Evolutionary conservation across 306 rosid genomes (phyloP).

Genomic region (Oxytropis ochrocephala): DNA sequence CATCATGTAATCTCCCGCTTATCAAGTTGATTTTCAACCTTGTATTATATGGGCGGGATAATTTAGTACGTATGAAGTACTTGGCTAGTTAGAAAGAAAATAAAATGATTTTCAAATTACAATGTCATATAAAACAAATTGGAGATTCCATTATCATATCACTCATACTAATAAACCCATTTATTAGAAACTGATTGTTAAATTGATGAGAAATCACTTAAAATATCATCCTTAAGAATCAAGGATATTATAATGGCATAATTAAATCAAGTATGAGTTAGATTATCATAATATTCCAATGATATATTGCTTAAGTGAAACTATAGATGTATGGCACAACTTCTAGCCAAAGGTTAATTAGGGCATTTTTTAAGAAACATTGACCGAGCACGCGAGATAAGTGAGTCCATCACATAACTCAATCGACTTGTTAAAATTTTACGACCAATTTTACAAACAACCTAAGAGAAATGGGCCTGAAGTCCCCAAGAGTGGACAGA

Average conservation of each 20-base stretch:
- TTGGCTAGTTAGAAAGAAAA: neutral
- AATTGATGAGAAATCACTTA: slow-evolving; percentile 15
- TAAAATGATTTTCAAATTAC: slow-evolving; percentile 31
- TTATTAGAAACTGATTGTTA: slow-evolving; percentile 18
- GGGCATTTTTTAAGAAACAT: no score
- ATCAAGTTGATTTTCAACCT: no score
- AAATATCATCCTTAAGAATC: slow-evolving; percentile 15
- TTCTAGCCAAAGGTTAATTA: neutral
- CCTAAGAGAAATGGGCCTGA: no score
- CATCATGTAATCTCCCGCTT: no score
- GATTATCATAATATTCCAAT: neutral
- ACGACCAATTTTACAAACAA: no score
- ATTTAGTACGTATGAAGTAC: slow-evolving; percentile 37
- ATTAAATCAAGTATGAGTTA: slow-evolving; percentile 6
- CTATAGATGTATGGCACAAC: neutral
- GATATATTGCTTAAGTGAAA: slow-evolving; percentile 11
- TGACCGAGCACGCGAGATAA: no score
- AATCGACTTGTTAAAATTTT: no score
- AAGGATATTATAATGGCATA: neutral
- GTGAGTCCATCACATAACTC: no score
- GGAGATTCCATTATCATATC: slow-evolving; percentile 28
- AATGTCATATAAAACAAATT: slow-evolving; percentile 18
- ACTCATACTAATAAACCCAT: neutral
- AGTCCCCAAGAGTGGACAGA: no score
- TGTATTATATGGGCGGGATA: no score